Evolutionary conservation across 2,329 filamentous ascomycete species (phyloP).

Genomic region (Neoarthrinium moseri): DNA sequence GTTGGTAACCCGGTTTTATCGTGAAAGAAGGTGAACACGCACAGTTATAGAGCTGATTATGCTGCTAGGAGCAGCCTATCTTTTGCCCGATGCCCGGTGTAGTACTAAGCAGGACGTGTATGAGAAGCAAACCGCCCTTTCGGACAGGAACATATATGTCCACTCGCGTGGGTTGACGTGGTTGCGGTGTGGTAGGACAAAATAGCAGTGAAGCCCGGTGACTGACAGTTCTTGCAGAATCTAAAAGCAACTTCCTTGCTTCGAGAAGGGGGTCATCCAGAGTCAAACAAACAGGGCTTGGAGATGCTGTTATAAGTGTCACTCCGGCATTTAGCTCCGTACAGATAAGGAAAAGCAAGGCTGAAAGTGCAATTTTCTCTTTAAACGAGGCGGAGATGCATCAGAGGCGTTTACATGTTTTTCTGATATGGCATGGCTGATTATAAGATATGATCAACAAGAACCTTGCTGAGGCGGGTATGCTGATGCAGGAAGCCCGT

Average conservation of each 20-base stretch:
- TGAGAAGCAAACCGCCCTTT: not conserved
- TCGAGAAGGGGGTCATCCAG: not conserved
- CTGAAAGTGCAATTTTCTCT: not conserved
- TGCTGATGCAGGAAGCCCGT: not conserved
- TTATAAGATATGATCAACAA: conserved; percentile 4
- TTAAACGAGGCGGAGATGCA: not conserved
- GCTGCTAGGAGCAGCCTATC: no score
- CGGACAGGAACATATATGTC: not conserved
- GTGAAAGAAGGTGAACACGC: conserved; percentile 2
- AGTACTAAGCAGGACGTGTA: not conserved
- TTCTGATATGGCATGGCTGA: not conserved
- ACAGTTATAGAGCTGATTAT: conserved; percentile 2
- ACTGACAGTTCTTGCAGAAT: not conserved
- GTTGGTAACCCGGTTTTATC: conserved; percentile 3
- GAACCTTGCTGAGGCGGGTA: not conserved
- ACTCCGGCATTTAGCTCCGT: not conserved
- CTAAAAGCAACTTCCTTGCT: no score
- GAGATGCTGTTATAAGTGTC: not conserved
- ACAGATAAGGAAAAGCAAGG: not conserved
- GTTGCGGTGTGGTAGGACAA: not conserved
- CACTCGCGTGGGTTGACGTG: not conserved
- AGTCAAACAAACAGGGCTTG: not conserved
- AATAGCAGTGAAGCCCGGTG: not conserved
- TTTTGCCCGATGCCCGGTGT: no score
- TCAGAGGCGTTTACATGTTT: no score